Evolutionary conservation across 1,284 basidiomycete genomes (phyloP), one percentile per base, ranked within the genome.

Genomic region (Apiotrichum sp.): DNA sequence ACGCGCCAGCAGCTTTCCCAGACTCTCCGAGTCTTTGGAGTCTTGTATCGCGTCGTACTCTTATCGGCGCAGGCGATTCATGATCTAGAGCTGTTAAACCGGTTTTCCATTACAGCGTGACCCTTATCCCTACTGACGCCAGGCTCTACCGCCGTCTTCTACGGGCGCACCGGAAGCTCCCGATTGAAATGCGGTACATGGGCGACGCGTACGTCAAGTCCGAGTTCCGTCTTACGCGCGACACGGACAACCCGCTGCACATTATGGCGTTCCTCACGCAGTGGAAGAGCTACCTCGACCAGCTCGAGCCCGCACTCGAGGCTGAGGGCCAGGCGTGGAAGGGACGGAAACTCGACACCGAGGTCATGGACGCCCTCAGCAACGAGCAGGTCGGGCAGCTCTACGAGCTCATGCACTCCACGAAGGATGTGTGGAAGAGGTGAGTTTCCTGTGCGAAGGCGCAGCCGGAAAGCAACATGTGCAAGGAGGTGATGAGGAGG

Each of bases 191-290:
- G 87, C 82, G 90, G 16, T 84, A 82, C 40, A 79, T 95, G 57
- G 92, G 93, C 35, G 92, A 97, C 72, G 81, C 82, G 39, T 96
- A 95, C 69, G 82, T 95, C 56, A 95, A 90, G 78, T 83, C 86
- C 62, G 92, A 97, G 73, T 96, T 95, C 71, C 84, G 86, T 22
- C 79, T 86, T 49, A 92, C 93, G 61, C 82, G 78, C 63, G 78
- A 81, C n/a, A 83, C 85, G 10, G 85, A 85, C 36, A 95, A 96
- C 75, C 88, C 90, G 2, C 80, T 87, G 5, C 85, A 95, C 72
- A 84, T 95, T 62, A 92, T 96, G 70, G 91, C 89, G 2, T 97
- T 97, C 70, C 79, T 96, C 14, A 86, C 86, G 4, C 88, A 95
- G 67, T 96, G 93, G 93, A 95, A 93, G 73, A 70, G 83, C 57